Conservation (phyloP, 2,329 filamentous ascomycete genomes). For the Talaromyces marneffei region DNA sequence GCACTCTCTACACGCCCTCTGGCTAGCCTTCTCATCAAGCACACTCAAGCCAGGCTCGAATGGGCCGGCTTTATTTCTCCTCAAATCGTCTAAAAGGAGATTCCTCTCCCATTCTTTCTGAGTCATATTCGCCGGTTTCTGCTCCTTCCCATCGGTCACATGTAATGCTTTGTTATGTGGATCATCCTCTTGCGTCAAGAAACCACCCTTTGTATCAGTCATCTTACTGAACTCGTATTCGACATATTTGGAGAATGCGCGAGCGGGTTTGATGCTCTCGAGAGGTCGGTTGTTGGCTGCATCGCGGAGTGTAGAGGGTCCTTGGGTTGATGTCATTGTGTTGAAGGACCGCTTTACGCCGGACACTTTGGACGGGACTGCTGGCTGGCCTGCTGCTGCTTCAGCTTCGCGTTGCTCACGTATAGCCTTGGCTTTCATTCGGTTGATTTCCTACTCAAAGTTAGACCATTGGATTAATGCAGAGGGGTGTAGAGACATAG, state of each 20-base stretch:
- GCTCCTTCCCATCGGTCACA: slow-evolving; percentile 49
- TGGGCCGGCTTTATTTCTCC: slow-evolving; percentile 68
- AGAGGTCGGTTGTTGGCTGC: slow-evolving; percentile 44
- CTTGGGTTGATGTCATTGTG: slow-evolving; percentile 52
- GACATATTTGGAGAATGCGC: slow-evolving; percentile 89
- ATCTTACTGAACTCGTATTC: slow-evolving; percentile 98
- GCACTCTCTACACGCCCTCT: slow-evolving; percentile 80
- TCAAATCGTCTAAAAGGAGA: slow-evolving; percentile 66
- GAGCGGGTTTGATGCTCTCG: slow-evolving; percentile 63
- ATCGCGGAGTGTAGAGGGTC: slow-evolving; percentile 61
- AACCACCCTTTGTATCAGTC: slow-evolving; percentile 96
- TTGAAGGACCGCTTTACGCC: slow-evolving; percentile 69
- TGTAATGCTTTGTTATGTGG: slow-evolving; percentile 76
- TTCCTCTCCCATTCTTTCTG: slow-evolving; percentile 84
- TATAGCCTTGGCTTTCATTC: slow-evolving; percentile 81
- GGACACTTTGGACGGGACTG: slow-evolving; percentile 38
- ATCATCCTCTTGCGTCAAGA: slow-evolving; percentile 85
- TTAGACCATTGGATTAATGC: background rate
- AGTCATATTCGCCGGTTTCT: slow-evolving; percentile 82
- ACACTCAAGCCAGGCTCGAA: slow-evolving; percentile 87
- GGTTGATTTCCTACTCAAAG: slow-evolving; percentile 69
- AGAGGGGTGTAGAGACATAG: slow-evolving; percentile 11
- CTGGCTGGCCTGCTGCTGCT: slow-evolving; percentile 23
- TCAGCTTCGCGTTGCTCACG: slow-evolving; percentile 67
- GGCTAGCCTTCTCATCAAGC: slow-evolving; percentile 55